A percentile compares a stretch with the other conserved stretches of the same genome.
Conservation (phyloP, 148 eudicot genomes). For the Persicaria tinctoria region DNA sequence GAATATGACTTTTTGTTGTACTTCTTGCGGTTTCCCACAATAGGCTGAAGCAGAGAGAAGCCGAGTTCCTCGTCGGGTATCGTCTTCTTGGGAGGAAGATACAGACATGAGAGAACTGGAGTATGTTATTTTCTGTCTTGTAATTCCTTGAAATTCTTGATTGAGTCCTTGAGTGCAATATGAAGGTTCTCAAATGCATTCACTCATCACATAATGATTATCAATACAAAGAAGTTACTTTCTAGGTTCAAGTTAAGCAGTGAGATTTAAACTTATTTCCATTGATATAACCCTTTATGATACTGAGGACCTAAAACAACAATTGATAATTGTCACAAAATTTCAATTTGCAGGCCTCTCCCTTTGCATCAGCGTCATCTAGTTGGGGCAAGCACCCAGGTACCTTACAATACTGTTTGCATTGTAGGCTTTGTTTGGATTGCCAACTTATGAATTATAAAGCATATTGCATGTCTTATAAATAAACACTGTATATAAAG, state of each 20-base stretch:
- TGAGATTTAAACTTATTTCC: not conserved
- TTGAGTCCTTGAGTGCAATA: not conserved
- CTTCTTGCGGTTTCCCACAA: not conserved
- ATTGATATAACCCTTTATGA: not conserved
- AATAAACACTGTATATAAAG: no score
- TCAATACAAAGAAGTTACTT: not conserved
- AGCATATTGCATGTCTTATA: no score
- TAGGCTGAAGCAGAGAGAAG: constrained; percentile 94
- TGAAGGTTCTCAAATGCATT: not conserved
- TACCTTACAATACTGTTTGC: constrained; percentile 17
- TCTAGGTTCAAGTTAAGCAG: constrained; percentile 4
- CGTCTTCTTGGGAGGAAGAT: constrained; percentile 94
- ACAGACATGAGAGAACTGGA: constrained; percentile 90
- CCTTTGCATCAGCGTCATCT: constrained; percentile 91
- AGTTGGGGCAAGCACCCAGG: constrained; percentile 92
- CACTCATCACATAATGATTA: not conserved
- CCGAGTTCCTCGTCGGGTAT: constrained; percentile 75
- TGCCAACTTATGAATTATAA: no score
- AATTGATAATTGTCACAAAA: constrained; percentile 6
- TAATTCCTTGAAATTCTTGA: not conserved
- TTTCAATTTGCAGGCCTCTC: constrained; percentile 61
- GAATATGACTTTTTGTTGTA: constrained; percentile 3
- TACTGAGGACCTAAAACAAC: not conserved
- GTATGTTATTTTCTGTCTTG: constrained; percentile 38
- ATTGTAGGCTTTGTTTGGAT: not conserved